Evolutionary conservation across 108 stramenopile genomes (phyloP).

Genomic region (Cyclotella sp.): DNA sequence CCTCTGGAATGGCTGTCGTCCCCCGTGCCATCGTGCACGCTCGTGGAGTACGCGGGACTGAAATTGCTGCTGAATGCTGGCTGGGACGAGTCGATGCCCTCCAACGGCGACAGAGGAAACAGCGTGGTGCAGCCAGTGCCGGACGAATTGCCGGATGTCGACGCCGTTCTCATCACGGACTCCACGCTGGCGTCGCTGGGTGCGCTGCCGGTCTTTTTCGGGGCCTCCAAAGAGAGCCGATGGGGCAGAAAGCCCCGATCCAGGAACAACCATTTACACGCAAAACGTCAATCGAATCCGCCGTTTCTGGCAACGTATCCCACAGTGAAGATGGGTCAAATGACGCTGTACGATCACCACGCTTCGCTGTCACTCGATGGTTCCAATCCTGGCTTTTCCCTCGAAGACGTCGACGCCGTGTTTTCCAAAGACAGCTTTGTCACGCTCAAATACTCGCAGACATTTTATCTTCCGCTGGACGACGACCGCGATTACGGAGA

Average conservation of each 20-base stretch:
- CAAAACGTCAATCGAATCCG: slow-evolving; percentile 36
- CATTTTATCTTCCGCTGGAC: slow-evolving; percentile 57
- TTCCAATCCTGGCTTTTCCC: slow-evolving; percentile 67
- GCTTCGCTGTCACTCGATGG: slow-evolving; percentile 81
- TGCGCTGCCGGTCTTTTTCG: slow-evolving; percentile 54
- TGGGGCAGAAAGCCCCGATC: slow-evolving; percentile 51
- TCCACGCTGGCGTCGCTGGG: slow-evolving; percentile 67
- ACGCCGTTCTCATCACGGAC: slow-evolving; percentile 77
- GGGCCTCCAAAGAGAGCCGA: slow-evolving; percentile 23
- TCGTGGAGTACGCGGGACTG: slow-evolving; percentile 83
- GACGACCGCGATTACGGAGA: slow-evolving; percentile 6
- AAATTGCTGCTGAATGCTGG: slow-evolving; percentile 77
- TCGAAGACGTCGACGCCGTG: slow-evolving; percentile 90
- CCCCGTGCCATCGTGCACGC: slow-evolving; percentile 70
- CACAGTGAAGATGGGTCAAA: slow-evolving; percentile 96
- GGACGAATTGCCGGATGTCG: slow-evolving; percentile 56
- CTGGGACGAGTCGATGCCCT: slow-evolving; percentile 56
- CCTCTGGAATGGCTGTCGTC: slow-evolving; percentile 57
- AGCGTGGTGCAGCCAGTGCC: slow-evolving; percentile 18
- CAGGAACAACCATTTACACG: slow-evolving; percentile 7
- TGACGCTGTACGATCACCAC: slow-evolving; percentile 95
- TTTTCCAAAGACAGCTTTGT: slow-evolving; percentile 61
- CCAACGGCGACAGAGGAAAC: slow-evolving; percentile 1
- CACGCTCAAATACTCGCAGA: slow-evolving; percentile 92
- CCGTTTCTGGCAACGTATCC: slow-evolving; percentile 94